Conservation (phyloP, 129 eudicot genomes). For the Tanacetum coccineum region DNA sequence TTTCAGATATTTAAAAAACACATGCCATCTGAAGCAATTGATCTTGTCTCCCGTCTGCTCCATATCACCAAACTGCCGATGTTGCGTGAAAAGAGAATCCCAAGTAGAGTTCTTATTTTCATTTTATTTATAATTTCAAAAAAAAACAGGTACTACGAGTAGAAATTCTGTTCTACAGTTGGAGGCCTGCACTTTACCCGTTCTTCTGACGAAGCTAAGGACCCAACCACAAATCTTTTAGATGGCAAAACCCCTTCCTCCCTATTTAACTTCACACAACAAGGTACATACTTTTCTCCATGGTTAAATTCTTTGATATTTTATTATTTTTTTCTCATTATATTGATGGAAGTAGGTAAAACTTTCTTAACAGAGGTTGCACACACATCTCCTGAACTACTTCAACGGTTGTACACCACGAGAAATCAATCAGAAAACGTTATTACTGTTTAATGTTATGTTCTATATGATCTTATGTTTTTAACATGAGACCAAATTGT, state of each 20-base stretch:
- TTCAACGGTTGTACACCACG: slow-evolving; percentile 73
- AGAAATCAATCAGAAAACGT: too few species aligned
- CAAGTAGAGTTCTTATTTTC: not conserved
- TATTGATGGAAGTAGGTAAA: not conserved
- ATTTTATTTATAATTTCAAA: not conserved
- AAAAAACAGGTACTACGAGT: not conserved
- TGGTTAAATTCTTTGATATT: not conserved
- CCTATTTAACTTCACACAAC: too few species aligned
- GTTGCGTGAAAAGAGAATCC: slow-evolving; percentile 67
- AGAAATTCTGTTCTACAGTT: too few species aligned
- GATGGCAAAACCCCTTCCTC: too few species aligned
- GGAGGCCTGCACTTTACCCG: too few species aligned
- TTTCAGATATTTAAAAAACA: too few species aligned
- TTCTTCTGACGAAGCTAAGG: too few species aligned
- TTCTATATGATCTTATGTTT: too few species aligned
- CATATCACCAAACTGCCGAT: slow-evolving; percentile 87
- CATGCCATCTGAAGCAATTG: slow-evolving; percentile 90
- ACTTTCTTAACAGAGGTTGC: too few species aligned
- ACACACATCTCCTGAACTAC: slow-evolving; percentile 66
- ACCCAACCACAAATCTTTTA: too few species aligned
- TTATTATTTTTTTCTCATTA: not conserved
- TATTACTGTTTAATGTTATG: too few species aligned
- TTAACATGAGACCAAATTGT: too few species aligned
- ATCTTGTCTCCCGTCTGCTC: slow-evolving; percentile 83
- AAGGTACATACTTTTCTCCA: slow-evolving; percentile 35